A percentile compares a stretch with the other conserved stretches of the same genome.
Evolutionary conservation across 192 early-diverging fungal genomes (phyloP).

Genomic region (Gonapodya sp.): DNA sequence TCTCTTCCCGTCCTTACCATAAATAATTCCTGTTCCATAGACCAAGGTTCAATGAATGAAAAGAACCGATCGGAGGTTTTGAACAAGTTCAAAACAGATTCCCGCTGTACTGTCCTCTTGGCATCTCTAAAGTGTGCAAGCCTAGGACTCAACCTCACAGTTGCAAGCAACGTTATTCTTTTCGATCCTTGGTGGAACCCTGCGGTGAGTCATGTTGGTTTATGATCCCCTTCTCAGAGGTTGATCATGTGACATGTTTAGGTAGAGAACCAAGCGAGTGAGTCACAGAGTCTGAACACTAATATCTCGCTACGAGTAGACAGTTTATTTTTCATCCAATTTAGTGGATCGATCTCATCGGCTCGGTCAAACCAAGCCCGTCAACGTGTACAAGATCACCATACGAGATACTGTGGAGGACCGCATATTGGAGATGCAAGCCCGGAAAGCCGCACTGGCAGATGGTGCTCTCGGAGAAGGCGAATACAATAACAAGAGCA

Average conservation of each 20-base stretch:
- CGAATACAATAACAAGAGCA: constrained; percentile 17
- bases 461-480: constrained; percentile 21
- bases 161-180: constrained; percentile 61
- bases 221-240: neutral
- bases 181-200: constrained; percentile 58
- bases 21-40: neutral
- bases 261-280: constrained; percentile 4
- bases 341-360: constrained; percentile 57
- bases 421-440: constrained; percentile 53
- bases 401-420: constrained; percentile 60
- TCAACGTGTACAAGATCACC: constrained; percentile 50
- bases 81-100: neutral
- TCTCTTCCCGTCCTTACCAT: too few species aligned
- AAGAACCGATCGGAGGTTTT: neutral
- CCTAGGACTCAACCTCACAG: constrained; percentile 59
- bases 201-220: neutral
- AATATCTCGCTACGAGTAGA: too few species aligned
- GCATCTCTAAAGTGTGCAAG: constrained; percentile 44
- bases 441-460: constrained; percentile 40
- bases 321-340: too few species aligned
- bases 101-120: neutral
- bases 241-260: neutral
- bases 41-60: neutral
- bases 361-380: constrained; percentile 54
- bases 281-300: too few species aligned